Evolutionary conservation across 2,329 filamentous ascomycete species (phyloP), one percentile per base, ranked within the genome.

Genomic region (Colletotrichum musicola): DNA sequence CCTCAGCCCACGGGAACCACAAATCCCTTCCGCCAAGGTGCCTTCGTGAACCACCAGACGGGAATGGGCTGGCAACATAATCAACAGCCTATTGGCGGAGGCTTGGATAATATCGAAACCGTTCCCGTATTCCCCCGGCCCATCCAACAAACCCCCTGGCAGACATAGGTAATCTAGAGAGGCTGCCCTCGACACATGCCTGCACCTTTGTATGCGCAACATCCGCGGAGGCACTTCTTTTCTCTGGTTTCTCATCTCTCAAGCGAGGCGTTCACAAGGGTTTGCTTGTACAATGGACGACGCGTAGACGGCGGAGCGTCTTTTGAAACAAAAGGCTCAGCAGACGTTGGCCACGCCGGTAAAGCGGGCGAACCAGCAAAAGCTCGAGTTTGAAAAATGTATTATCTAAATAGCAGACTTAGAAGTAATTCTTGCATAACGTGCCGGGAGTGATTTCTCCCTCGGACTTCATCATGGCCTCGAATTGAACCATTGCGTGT

Each of bases 1-100:
- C 89, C 94, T 2, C 94, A 95, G 75, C 88, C 92, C 1, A 98
- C 95, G 0, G 95, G 94, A 9, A 94, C 89, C 75, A 98, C 95
- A 2, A 99, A 99, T 75, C 96, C 96, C 0, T 98, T 98, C 86
- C 89, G 96, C 16, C 94, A 98, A 77, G 93, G 92, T 53, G 90
- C 91, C 4, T 97, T 98, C 78, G 91, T 97, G 60, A 96, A 97
- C 76, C 94, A 97, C 75, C 86, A 90, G 71, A 97, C 94, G 0
- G 95, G 95, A 1, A 86, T 93, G 79, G 93, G 93, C 1, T 98
- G 96, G 94, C 95, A 98, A 78, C 87, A 91, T 71, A 88, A 89
- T 69, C 90, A 91, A 72, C 89, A 93, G 75, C 88, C 92, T 9
- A 95, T 96, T 4, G 92, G 97, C 71, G 94, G 94, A 4, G 92